These are phyloP conservation scores for Chenopodium formosanum DNA, from an alignment of 148 eudicot species.

Conservation along the genomic window DNA sequence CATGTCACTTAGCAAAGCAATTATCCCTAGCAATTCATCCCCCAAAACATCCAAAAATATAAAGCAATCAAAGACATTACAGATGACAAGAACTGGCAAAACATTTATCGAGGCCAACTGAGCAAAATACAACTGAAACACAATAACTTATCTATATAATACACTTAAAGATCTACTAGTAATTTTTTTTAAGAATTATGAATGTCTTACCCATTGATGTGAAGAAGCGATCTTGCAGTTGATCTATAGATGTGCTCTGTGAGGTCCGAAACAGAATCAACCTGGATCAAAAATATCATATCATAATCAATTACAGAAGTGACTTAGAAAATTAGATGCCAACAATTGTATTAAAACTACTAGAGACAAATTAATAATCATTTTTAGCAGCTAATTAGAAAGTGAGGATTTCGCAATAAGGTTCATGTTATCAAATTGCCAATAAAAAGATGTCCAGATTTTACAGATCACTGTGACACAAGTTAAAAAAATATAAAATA, in stretches of 20 bases:
- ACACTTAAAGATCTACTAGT: background rate
- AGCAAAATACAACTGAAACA: background rate
- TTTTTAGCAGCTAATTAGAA: background rate
- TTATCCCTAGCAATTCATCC: background rate
- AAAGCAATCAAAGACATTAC: background rate
- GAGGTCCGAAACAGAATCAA: conserved; percentile 91
- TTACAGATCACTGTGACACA: background rate
- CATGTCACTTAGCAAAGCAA: background rate
- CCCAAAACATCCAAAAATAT: background rate
- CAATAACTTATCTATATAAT: background rate
- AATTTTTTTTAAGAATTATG: too few species aligned
- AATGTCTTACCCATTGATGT: conserved; percentile 79
- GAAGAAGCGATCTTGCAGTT: conserved; percentile 84
- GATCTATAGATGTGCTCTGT: conserved; percentile 78
- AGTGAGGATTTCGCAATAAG: background rate
- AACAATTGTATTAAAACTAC: background rate
- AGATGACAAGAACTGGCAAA: background rate
- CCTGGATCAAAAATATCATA: conserved; percentile 43
- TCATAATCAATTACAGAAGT: background rate
- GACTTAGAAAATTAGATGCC: background rate
- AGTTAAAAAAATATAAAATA: background rate
- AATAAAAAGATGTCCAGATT: background rate
- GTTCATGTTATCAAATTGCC: background rate
- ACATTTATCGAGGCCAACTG: background rate
- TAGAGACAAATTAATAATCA: too few species aligned